Evolutionary conservation across 139 green algal species (phyloP), one percentile per base, ranked within the genome.

Genomic region (Auxenochlorella protothecoides): DNA sequence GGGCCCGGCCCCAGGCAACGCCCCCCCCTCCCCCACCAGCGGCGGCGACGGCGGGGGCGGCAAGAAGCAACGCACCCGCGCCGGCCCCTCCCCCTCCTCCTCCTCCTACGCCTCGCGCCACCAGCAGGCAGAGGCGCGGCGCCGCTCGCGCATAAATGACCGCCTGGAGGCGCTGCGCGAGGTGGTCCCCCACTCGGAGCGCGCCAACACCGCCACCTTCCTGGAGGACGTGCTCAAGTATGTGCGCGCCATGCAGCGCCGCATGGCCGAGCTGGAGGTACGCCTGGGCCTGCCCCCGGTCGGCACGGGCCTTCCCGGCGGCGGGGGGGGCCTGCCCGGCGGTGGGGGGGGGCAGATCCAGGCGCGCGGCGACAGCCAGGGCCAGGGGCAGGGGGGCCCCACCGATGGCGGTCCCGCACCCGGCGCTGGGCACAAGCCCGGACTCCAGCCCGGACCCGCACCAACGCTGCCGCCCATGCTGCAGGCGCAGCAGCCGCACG

Each of bases 191-290:
- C 89, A 96, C 68, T 75, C 83, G 0, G 90, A 96, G 73, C 82
- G 90, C 0, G 82, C 89, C 55, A 96, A 96, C 83, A 96, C 90
- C 5, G 89, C 89, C 7, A 72, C 68, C 61, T 95, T 95, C 66
- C 61, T 95, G 12, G 89, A 95, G 66, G 88, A 95, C 72, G 83
- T 90, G 4, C 84, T 93, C 67, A 84, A 76, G 53, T 93, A 93
- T 71, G 85, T 96, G 44, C 66, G 87, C 55, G 4, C 8, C 3
- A 73, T 95, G 14, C 83, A 80, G 72, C 52, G 13, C 4, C 70
- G 76, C 5, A 65, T 80, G 56, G 53, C 11, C 11, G 70, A 80
- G 4, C 57, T 80, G 55, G 76, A 77, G 68, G 8, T 14, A 8
- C 59, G 72, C 44, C 57, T 73, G 56, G 65, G 70, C 5, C 59